A percentile compares a stretch with the other conserved stretches of the same genome.
Evolutionary conservation across 106 monocot species (phyloP).

Genomic region (Amphibolis antarctica): DNA sequence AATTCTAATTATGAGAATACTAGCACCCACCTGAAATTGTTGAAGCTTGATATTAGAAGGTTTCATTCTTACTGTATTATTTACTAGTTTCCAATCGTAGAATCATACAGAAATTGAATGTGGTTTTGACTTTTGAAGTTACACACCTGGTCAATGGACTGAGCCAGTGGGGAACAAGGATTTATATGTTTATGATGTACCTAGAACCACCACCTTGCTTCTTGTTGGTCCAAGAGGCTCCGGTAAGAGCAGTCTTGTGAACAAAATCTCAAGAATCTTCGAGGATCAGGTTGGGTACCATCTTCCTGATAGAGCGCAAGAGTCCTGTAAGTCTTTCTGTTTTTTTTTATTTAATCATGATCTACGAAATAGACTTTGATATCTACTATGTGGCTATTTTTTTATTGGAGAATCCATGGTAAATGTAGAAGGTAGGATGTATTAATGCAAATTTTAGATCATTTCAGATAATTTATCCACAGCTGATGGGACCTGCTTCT

Average conservation of each 20-base stretch:
- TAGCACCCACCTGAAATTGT: not conserved
- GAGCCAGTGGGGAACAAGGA: constrained; percentile 17
- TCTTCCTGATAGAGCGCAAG: constrained; percentile 29
- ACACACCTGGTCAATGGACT: constrained; percentile 40
- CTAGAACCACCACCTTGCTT: constrained; percentile 36
- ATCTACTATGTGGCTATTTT: no score
- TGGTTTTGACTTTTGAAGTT: constrained; percentile 10
- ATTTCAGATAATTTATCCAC: constrained; percentile 22
- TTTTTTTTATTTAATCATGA: not conserved
- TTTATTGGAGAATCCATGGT: not conserved
- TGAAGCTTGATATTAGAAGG: constrained; percentile 14
- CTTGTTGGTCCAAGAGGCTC: constrained; percentile 41
- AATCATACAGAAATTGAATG: not conserved
- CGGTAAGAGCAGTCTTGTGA: constrained; percentile 47
- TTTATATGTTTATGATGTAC: constrained; percentile 20
- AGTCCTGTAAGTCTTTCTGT: constrained; percentile 19
- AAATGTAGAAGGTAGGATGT: not conserved
- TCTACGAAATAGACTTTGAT: no score
- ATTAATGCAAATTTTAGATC: not conserved
- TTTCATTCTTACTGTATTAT: not conserved
- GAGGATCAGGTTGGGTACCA: constrained; percentile 12
- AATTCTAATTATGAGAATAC: constrained; percentile 1
- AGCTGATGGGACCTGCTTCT: constrained; percentile 22
- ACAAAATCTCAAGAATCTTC: constrained; percentile 36
- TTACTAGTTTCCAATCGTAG: not conserved